phyloP scores from a whole-genome alignment of 2,329 filamentous ascomycete genomes.

The Tympanopsis confertula region DNA sequence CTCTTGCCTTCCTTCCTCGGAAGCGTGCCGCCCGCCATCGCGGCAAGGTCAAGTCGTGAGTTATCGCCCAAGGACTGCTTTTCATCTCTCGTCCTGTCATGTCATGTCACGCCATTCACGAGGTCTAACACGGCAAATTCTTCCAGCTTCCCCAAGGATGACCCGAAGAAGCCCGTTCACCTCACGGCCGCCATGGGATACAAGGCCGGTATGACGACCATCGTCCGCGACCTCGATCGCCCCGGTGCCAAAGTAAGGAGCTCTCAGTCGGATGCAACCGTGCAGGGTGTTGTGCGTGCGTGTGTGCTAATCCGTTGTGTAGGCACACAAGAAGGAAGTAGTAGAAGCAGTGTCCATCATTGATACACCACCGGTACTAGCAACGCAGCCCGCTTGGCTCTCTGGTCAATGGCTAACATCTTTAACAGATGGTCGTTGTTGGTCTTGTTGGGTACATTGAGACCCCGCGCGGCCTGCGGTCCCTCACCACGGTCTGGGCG shows the following conservation, averaged over 20 bases:
- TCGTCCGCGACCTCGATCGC: slow-evolving; percentile 97
- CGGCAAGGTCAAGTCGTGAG: slow-evolving; percentile 97
- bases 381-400: slow-evolving; percentile 71
- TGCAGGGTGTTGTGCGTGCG: too few species aligned
- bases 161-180: slow-evolving; percentile 98
- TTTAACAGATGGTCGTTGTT: slow-evolving; percentile 88
- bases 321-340: slow-evolving; percentile 98
- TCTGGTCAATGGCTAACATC: slow-evolving; percentile 63
- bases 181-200: slow-evolving; percentile 97
- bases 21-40: slow-evolving; percentile 91
- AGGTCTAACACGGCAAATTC: background rate
- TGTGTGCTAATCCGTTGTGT: too few species aligned
- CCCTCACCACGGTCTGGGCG: slow-evolving; percentile 98
- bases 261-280: too few species aligned
- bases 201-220: slow-evolving; percentile 99
- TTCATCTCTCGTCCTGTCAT: background rate
- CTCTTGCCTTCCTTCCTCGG: slow-evolving; percentile 73
- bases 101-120: background rate
- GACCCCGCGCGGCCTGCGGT: slow-evolving; percentile 97
- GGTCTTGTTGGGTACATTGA: slow-evolving; percentile 99
- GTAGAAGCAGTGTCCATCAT: slow-evolving; percentile 80
- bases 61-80: slow-evolving; percentile 12
- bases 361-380: slow-evolving; percentile 90
- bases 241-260: slow-evolving; percentile 98
- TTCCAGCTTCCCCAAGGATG: slow-evolving; percentile 98